Conservation (phyloP, 345 rosid species). For the Gynandropsis gynandra region DNA sequence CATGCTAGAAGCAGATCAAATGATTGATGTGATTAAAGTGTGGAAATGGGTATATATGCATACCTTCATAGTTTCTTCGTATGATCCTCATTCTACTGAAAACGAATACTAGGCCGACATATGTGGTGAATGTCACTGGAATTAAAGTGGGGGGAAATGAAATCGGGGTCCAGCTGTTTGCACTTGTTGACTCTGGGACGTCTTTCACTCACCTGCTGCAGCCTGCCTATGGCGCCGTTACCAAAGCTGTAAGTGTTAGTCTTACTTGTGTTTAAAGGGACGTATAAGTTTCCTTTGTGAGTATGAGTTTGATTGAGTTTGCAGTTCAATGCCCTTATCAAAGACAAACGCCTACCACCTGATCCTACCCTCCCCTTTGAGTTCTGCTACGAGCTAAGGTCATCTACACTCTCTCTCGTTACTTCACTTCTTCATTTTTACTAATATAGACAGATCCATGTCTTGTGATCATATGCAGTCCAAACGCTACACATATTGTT, state of each 20-base stretch:
- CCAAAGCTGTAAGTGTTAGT: slow-evolving; percentile 46
- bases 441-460: too few relatives aligned
- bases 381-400: slow-evolving; percentile 47
- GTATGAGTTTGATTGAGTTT: neutral
- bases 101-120: slow-evolving; percentile 41
- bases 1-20: too few relatives aligned
- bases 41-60: neutral
- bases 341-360: slow-evolving; percentile 34
- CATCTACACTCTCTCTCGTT: neutral
- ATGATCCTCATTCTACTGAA: slow-evolving; percentile 9
- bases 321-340: slow-evolving; percentile 51
- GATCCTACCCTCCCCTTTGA: slow-evolving; percentile 50
- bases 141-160: slow-evolving; percentile 41
- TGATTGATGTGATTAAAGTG: too few relatives aligned
- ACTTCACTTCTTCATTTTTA: too few relatives aligned
- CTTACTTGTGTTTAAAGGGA: too few relatives aligned
- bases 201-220: slow-evolving; percentile 73
- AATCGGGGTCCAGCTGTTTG: slow-evolving; percentile 34
- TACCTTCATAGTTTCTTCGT: neutral
- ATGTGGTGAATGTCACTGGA: slow-evolving; percentile 59
- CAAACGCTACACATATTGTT: slow-evolving; percentile 22
- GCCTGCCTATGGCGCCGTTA: slow-evolving; percentile 57
- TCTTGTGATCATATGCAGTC: slow-evolving; percentile 35
- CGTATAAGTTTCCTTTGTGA: too few relatives aligned
- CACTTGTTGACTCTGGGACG: slow-evolving; percentile 82